Conservation (phyloP, 2,329 filamentous ascomycete genomes). For the Clarireedia monteithiana region DNA sequence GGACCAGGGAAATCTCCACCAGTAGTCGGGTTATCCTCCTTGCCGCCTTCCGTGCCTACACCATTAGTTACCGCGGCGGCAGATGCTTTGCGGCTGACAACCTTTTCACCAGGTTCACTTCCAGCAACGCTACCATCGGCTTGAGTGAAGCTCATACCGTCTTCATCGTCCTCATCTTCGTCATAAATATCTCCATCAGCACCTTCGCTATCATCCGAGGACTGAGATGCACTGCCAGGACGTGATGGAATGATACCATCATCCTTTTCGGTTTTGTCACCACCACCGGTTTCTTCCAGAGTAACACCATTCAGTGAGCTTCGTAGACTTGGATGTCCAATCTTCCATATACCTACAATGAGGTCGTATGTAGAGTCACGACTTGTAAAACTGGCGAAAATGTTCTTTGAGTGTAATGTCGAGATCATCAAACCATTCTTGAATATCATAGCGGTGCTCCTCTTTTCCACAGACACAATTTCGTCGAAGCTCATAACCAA, state of each 20-base stretch:
- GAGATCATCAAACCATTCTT: slow-evolving; percentile 97
- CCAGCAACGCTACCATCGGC: slow-evolving; percentile 36
- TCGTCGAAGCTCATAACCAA: slow-evolving; percentile 98
- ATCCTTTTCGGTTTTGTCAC: slow-evolving; percentile 87
- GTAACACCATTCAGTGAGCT: slow-evolving; percentile 86
- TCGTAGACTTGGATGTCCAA: slow-evolving; percentile 84
- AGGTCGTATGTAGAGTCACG: slow-evolving; percentile 94
- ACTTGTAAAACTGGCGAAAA: slow-evolving; percentile 91
- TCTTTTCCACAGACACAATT: slow-evolving; percentile 93
- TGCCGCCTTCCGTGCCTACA: slow-evolving; percentile 39
- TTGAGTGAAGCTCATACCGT: slow-evolving; percentile 47
- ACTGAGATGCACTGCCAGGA: slow-evolving; percentile 44
- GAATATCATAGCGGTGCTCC: slow-evolving; percentile 89
- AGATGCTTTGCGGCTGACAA: slow-evolving; percentile 65
- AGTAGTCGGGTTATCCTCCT: slow-evolving; percentile 38
- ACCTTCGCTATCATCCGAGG: slow-evolving; percentile 47
- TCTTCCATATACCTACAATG: slow-evolving; percentile 97
- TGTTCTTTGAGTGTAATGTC: slow-evolving; percentile 87
- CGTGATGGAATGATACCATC: slow-evolving; percentile 28
- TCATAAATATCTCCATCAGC: slow-evolving; percentile 65
- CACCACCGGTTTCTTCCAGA: slow-evolving; percentile 68
- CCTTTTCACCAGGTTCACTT: slow-evolving; percentile 53
- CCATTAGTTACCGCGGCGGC: slow-evolving; percentile 42
- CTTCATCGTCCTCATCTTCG: slow-evolving; percentile 70
- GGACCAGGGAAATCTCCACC: slow-evolving; percentile 74